Conservation (phyloP, 1,284 basidiomycete species). For the Ganoderma sp. region DNA sequence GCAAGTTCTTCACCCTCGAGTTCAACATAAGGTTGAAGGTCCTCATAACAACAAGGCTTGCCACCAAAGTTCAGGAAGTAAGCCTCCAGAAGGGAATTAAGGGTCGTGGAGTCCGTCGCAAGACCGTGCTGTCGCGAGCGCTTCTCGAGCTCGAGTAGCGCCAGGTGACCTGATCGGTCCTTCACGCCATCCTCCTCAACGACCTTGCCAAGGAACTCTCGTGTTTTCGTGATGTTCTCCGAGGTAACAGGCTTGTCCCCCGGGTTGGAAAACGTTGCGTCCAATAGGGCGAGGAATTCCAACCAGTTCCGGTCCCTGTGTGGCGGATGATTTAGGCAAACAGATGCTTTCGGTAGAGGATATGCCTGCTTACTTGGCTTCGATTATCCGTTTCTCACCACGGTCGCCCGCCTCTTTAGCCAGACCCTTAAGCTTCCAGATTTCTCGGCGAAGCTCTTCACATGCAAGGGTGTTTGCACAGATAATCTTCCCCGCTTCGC, state of each 20-base stretch:
- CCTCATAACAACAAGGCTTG: constrained; percentile 87
- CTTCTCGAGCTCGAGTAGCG: constrained; percentile 73
- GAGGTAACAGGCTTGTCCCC: constrained; percentile 42
- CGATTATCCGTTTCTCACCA: constrained; percentile 60
- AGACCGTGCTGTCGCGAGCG: constrained; percentile 55
- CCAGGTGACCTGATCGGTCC: constrained; percentile 76
- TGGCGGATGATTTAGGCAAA: constrained; percentile 30
- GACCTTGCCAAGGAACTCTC: constrained; percentile 60
- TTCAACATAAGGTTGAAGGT: constrained; percentile 69
- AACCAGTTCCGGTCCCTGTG: constrained; percentile 86
- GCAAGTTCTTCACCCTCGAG: constrained; percentile 53
- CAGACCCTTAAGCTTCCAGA: constrained; percentile 61
- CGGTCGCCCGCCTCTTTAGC: constrained; percentile 62
- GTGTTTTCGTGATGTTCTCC: constrained; percentile 51
- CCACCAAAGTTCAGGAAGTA: constrained; percentile 79
- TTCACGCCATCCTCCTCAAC: constrained; percentile 66
- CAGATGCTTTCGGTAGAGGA: constrained; percentile 5
- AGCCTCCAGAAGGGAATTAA: constrained; percentile 57
- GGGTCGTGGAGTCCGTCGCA: constrained; percentile 49
- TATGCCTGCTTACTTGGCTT: constrained; percentile 55
- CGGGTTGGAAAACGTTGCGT: constrained; percentile 63
- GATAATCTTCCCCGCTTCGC: constrained; percentile 66
- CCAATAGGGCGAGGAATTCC: constrained; percentile 76
- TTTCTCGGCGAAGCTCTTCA: constrained; percentile 75
- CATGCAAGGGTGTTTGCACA: constrained; percentile 76